Base-by-base conservation (phyloP, 2,329 filamentous ascomycete species). In the Diaporthe vaccinii region DNA sequence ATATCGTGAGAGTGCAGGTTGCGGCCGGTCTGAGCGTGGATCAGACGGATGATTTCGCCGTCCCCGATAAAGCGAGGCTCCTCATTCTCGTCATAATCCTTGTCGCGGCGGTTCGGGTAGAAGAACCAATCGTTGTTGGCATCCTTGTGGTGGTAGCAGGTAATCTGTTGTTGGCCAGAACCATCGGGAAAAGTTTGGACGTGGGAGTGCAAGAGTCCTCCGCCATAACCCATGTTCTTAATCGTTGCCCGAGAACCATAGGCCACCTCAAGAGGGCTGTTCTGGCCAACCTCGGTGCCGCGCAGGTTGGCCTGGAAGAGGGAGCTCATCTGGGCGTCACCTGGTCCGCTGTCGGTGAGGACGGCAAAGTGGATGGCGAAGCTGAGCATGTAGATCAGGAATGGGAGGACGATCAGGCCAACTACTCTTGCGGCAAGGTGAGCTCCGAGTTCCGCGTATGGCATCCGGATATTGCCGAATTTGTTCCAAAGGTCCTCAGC, bases 51-150 rank as follows among this genome's bases (percentile, higher is more conserved):
- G 75, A 91, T 86, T 80, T 94, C 91, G 77, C 93, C 92, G 82
- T 99, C 92, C 22, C 90, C 92, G 79, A 98, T 91, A 82, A 93
- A 98, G 77, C 95, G 88, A 49, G 93, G 91, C 75, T 92, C 89
- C n/a, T 87, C 91, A 76, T 94, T 92, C 6, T 91, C 85, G 80
- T 96, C 89, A 81, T 92, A 98, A 25, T 94, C 93, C 34, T 89
- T 85, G 75, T 98, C 91, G 72, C 89, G 85, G 77, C 97, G 94
- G 86, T 96, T 98, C 36, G 97, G 97, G 84, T 98, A 98, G 86
- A 99, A 96, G 86, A 97, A 98, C 97, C 97, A 99, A 84, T 99
- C 97, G 84, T 99, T 99, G 91, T 99, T 99, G 84, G 96, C 90
- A 88, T 99, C 97, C 84, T 99, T 99, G 89, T 99, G 97, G 86